Evolutionary conservation across 2,329 filamentous ascomycete genomes (phyloP), one percentile per base, ranked within the genome.

Genomic region (Apiospora aurea): DNA sequence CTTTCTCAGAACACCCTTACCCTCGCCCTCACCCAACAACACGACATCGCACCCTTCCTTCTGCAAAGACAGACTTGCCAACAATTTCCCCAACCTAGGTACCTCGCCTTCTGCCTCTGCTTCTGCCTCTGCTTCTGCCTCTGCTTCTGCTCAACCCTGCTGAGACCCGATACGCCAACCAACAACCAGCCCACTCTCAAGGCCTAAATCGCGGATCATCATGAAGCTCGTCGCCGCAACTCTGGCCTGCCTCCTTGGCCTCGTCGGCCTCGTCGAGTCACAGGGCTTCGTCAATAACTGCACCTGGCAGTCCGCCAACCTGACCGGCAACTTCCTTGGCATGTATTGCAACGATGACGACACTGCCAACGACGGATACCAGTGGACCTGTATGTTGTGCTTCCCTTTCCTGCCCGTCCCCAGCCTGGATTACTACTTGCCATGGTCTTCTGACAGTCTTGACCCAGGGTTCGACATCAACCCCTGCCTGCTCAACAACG

Each of bases 291-390:
- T 81, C 69, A 70, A 71, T 43, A 80, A 79, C 70, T 85, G 83
- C 73, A 81, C 80, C n/a, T 81, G 80, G 76, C 76, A 80, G 69
- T 81, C 80, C 4, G 79, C 79, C 53, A 74, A 79, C 57, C 73
- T 84, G 46, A 75, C 76, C 10, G 78, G 77, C 49, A 77, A 75
- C 71, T 80, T 75, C 71, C 79, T 85, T 0, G 82, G 82, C 44
- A 77, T 82, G 75, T 84, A 83, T 74, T 85, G 83, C 78, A 80
- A 82, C 72, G 82, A 83, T 69, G 74, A 81, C 61, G 74, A 83
- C 73, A 78, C 76, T 73, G 76, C 73, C 1, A 57, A 77, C 7
- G 84, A 77, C 71, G 79, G 77, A 29, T 84, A 83, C 75, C 81
- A 83, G 70, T 85, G 83, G 81, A 80, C 82, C 16, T 83, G 80